These are phyloP conservation scores for Gynostemma pentaphyllum DNA, from an alignment of 306 rosid genomes.

Conservation along the genomic window DNA sequence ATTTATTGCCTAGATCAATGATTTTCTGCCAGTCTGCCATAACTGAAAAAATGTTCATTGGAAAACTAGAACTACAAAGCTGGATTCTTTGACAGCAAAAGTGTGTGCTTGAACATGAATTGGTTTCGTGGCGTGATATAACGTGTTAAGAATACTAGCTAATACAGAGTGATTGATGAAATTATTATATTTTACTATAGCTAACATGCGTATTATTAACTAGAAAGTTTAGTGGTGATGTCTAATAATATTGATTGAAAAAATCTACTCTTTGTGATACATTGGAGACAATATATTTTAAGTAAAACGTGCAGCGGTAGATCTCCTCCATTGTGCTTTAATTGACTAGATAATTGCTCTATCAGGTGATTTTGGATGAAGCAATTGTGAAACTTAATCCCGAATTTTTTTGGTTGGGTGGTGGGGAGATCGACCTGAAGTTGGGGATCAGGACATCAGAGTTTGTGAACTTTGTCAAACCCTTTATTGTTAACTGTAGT, in stretches of 20 bases:
- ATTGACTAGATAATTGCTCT: neutral
- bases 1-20: slow-evolving; percentile 20
- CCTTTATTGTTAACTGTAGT: slow-evolving; percentile 65
- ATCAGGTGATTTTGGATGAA: slow-evolving; percentile 77
- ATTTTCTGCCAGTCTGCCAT: slow-evolving; percentile 21
- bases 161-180: neutral
- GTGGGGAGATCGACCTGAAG: slow-evolving; percentile 51
- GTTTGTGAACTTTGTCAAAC: slow-evolving; percentile 46
- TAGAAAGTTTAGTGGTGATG: neutral
- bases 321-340: neutral
- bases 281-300: neutral
- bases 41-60: neutral
- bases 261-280: neutral
- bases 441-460: slow-evolving; percentile 54
- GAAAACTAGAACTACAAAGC: neutral
- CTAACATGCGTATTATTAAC: neutral
- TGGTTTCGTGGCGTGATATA: neutral
- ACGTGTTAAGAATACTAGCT: neutral
- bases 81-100: neutral
- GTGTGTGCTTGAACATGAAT: slow-evolving; percentile 9
- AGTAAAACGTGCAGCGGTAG: neutral
- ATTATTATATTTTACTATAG: neutral
- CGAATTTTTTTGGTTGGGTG: slow-evolving; percentile 97
- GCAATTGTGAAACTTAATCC: slow-evolving; percentile 82
- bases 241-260: neutral